Base-by-base conservation (phyloP, 192 early-diverging fungal genomes). In the Coemansia umbellata region DNA sequence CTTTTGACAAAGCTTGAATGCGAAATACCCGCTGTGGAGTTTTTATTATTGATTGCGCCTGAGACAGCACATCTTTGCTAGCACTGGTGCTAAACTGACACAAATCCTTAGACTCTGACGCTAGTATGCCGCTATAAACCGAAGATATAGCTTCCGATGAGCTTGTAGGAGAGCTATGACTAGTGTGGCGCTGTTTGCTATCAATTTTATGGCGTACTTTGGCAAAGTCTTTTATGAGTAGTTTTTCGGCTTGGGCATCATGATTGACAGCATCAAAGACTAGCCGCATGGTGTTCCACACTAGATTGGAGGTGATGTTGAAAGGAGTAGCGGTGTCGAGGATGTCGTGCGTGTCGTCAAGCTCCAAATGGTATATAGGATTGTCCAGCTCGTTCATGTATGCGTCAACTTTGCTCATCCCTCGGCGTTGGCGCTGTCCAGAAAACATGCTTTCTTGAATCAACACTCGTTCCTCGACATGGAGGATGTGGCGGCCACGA, bases 381-480 rank as follows among this genome's bases (percentile, higher is more conserved):
- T 40, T 15, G n/a, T 53, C 31, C 27, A 74, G 39, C 6, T 54
- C 30, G n/a, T 18, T 13, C 42, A 67, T 19, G 31, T 67, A 74
- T 14, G 52, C 47, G 44, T 74, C 71, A 9, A 67, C 71, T 31
- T 53, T 74, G 59, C 45, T 67, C 49, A 67, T 36, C 0, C 71
- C 71, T 9, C 48, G 57, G 31, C 65, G 55, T 33, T 74, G 71
- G 0, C 71, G 59, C 49, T 63, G 60, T 0, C 71, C 71, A 5
- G 71, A 57, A 53, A 74, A 74, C 71, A 67, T 67, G 57, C 64
- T 67, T 39, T 74, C 71, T n/a, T 74, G 71, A 18, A 74, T 56
- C n/a, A 74, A 45, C 8, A 58, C 44, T 23, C 71, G 71, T 37
- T 74, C 71, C 2, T 74, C 64, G 10, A 63, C 65, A 9, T 48